Evolutionary conservation across 352 stramenopile genomes (phyloP).

Genomic region (Phytophthora fragariaefolia): DNA sequence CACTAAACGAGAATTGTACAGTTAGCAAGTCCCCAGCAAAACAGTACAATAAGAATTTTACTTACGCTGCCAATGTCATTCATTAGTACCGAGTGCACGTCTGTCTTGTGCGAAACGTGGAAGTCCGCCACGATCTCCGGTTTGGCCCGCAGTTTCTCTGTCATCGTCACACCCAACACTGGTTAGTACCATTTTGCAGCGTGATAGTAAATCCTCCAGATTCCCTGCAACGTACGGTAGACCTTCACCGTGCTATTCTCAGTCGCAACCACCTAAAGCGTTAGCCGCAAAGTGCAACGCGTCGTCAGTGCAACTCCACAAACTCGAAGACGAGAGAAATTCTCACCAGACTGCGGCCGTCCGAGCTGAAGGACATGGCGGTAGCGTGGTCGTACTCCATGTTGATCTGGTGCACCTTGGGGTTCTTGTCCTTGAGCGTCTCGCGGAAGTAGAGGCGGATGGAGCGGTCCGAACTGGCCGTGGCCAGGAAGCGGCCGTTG

Average conservation of each 20-base stretch:
- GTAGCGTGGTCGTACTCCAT: conserved; percentile 86
- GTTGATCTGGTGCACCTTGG: conserved; percentile 65
- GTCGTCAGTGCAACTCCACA: neutral
- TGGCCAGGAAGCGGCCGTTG: conserved; percentile 82
- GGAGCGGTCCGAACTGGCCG: conserved; percentile 75
- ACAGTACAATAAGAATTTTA: neutral
- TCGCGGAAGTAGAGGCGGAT: conserved; percentile 77
- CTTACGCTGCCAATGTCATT: conserved; percentile 77
- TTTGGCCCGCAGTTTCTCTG: conserved; percentile 82
- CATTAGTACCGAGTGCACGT: conserved; percentile 85
- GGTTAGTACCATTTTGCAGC: conserved; percentile 5
- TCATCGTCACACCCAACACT: neutral
- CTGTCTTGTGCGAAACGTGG: conserved; percentile 66
- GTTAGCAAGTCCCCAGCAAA: too few relatives aligned
- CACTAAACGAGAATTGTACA: conserved; percentile 47
- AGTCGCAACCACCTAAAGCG: conserved; percentile 56
- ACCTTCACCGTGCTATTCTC: conserved; percentile 74
- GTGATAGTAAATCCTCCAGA: neutral
- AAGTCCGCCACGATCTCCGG: conserved; percentile 76
- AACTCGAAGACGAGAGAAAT: neutral
- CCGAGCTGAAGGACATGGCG: conserved; percentile 76
- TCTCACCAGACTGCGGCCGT: conserved; percentile 70
- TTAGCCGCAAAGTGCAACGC: neutral
- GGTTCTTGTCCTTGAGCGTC: conserved; percentile 66
- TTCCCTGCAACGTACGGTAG: conserved; percentile 56